A percentile compares a stretch with the other conserved stretches of the same genome.
Conservation (phyloP, 1,139 yeast species). For the Sugiyamaella xylanicola region DNA sequence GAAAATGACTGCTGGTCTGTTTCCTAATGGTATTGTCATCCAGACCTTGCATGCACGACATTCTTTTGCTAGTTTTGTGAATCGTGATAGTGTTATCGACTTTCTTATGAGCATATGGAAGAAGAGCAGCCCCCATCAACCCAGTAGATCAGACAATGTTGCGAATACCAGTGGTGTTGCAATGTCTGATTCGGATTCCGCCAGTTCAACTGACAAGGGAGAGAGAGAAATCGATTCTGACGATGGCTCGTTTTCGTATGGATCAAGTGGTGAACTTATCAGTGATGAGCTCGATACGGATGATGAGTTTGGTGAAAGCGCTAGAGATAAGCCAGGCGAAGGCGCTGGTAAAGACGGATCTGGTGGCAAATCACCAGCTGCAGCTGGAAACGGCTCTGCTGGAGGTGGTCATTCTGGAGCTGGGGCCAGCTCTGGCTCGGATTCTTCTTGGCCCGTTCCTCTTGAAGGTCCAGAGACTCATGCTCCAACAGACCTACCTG, state of each 20-base stretch:
- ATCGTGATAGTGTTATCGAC: slow-evolving; percentile 76
- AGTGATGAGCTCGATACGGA: slow-evolving; percentile 25
- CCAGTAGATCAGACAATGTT: slow-evolving; percentile 25
- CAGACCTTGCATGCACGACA: slow-evolving; percentile 69
- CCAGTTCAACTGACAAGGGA: slow-evolving; percentile 7
- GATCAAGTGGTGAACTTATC: slow-evolving; percentile 20
- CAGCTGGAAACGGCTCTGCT: neutral
- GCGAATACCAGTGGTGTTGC: slow-evolving; percentile 28
- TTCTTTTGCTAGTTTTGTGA: slow-evolving; percentile 79
- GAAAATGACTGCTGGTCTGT: slow-evolving; percentile 80
- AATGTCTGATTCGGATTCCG: slow-evolving; percentile 21
- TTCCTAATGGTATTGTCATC: slow-evolving; percentile 87
- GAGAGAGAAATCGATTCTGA: slow-evolving; percentile 26
- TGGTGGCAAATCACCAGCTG: slow-evolving; percentile 1
- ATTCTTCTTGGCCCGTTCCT: slow-evolving; percentile 39
- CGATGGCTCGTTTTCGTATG: slow-evolving; percentile 24
- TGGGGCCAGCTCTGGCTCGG: neutral
- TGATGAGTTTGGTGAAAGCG: slow-evolving; percentile 30
- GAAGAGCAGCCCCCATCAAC: slow-evolving; percentile 43
- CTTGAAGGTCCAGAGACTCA: slow-evolving; percentile 60
- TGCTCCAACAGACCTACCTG: slow-evolving; percentile 52
- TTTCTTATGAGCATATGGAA: slow-evolving; percentile 53
- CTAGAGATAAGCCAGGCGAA: slow-evolving; percentile 18
- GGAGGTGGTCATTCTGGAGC: neutral
- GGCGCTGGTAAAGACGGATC: slow-evolving; percentile 11